Evolutionary conservation across 345 rosid species (phyloP).

Genomic region (Ceriops tagal): DNA sequence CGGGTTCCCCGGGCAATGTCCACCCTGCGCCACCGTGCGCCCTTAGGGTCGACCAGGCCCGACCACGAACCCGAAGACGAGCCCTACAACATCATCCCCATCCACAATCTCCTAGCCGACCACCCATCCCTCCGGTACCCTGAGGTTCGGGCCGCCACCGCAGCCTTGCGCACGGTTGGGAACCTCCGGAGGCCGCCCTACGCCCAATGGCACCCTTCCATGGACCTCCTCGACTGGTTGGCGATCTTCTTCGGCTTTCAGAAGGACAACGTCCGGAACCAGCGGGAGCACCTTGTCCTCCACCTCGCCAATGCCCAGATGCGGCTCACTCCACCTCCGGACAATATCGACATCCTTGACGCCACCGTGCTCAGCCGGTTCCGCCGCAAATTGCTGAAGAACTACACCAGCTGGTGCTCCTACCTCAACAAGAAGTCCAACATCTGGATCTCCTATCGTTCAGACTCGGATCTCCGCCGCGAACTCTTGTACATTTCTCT

Average conservation of each 20-base stretch:
- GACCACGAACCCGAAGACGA: slow-evolving; percentile 21
- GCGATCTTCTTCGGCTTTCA: slow-evolving; percentile 85
- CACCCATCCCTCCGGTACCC: slow-evolving; percentile 90
- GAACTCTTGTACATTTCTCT: slow-evolving; percentile 67
- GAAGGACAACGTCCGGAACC: slow-evolving; percentile 74
- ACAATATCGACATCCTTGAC: slow-evolving; percentile 73
- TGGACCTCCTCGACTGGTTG: slow-evolving; percentile 90
- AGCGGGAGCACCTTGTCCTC: slow-evolving; percentile 92
- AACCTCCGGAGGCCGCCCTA: slow-evolving; percentile 69
- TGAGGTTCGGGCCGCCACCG: slow-evolving; percentile 86
- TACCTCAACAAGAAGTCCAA: slow-evolving; percentile 71
- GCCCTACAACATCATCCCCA: slow-evolving; percentile 75
- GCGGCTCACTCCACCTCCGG: slow-evolving; percentile 92
- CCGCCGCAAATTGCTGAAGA: slow-evolving; percentile 59
- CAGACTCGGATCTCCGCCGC: slow-evolving; percentile 51
- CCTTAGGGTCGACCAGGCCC: not conserved
- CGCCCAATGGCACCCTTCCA: slow-evolving; percentile 60
- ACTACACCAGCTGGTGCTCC: slow-evolving; percentile 84
- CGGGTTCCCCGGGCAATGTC: not conserved
- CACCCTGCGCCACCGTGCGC: slow-evolving; percentile 38
- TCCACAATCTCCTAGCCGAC: slow-evolving; percentile 86
- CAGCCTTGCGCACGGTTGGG: slow-evolving; percentile 79
- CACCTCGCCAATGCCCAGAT: slow-evolving; percentile 96
- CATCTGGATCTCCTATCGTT: slow-evolving; percentile 66
- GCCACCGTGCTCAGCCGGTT: slow-evolving; percentile 62